Evolutionary conservation across 257 asterid species (phyloP).

Genomic region (Nyctanthes arbortristis): DNA sequence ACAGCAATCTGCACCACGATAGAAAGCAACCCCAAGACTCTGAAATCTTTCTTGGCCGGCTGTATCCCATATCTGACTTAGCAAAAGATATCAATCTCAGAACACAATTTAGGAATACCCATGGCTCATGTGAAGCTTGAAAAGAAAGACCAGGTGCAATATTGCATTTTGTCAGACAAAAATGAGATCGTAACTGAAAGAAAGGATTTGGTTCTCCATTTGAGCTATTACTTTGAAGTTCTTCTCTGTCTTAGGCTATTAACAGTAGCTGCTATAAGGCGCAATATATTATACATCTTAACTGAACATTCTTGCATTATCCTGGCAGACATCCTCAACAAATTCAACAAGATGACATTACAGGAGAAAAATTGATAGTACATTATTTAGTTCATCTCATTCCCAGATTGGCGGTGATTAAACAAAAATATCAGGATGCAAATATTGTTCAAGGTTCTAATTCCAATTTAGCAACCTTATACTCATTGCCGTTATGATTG

Average conservation of each 20-base stretch:
- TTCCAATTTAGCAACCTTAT: no score
- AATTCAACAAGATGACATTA: background rate
- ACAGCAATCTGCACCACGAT: constrained; percentile 99
- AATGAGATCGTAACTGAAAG: no score
- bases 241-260: background rate
- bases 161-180: no score
- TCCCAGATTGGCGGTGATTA: background rate
- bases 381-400: background rate
- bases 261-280: background rate
- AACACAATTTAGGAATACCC: background rate
- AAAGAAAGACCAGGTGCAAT: background rate
- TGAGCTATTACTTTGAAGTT: no score
- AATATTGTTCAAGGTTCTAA: background rate
- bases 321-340: background rate
- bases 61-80: constrained; percentile 90
- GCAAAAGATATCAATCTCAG: constrained; percentile 21
- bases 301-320: background rate
- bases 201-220: no score
- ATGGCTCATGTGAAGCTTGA: background rate
- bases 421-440: background rate
- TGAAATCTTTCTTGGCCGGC: constrained; percentile 99
- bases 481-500: background rate
- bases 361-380: background rate
- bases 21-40: constrained; percentile 98
- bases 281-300: background rate